phyloP scores from a whole-genome alignment of 768 basidiomycete genomes.

The Pholiota conissans region DNA sequence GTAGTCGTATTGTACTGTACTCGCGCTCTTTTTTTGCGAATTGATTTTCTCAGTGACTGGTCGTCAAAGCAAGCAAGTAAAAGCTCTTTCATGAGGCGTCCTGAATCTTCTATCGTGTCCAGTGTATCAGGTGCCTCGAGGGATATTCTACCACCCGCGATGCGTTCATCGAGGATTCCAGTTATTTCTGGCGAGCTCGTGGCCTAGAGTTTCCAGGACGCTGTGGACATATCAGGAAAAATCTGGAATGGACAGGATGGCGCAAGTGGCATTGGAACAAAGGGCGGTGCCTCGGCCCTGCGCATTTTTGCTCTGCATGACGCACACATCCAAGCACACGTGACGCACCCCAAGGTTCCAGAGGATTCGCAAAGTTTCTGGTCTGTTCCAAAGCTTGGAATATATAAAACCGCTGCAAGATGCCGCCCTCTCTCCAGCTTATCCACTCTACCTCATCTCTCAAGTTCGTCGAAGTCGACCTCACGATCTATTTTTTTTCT shows the following conservation, averaged over 20 bases:
- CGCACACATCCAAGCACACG: slow-evolving; percentile 27
- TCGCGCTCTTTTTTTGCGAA: no score
- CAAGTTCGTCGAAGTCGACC: background rate
- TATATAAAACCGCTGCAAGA: slow-evolving; percentile 35
- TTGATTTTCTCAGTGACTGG: no score
- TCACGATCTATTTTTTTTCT: background rate
- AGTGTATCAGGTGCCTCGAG: no score
- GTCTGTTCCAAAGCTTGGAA: slow-evolving; percentile 34
- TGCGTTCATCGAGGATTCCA: no score
- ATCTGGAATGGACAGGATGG: slow-evolving; percentile 9
- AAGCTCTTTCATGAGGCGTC: no score
- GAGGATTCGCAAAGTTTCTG: slow-evolving; percentile 45
- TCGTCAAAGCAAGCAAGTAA: no score
- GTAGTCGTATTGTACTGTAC: no score
- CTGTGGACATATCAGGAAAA: slow-evolving; percentile 15
- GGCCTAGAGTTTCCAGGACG: background rate
- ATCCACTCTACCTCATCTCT: slow-evolving; percentile 16
- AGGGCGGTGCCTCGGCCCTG: background rate
- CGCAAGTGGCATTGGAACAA: background rate
- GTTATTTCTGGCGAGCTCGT: background rate
- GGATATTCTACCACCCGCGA: no score
- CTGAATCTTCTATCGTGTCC: no score
- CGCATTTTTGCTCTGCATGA: slow-evolving; percentile 20
- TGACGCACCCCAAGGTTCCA: slow-evolving; percentile 42
- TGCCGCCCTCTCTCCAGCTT: slow-evolving; percentile 16